Evolutionary conservation across 495 filamentous ascomycete genomes (phyloP), one percentile per base, ranked within the genome.

Genomic region (Glonium stellatum): DNA sequence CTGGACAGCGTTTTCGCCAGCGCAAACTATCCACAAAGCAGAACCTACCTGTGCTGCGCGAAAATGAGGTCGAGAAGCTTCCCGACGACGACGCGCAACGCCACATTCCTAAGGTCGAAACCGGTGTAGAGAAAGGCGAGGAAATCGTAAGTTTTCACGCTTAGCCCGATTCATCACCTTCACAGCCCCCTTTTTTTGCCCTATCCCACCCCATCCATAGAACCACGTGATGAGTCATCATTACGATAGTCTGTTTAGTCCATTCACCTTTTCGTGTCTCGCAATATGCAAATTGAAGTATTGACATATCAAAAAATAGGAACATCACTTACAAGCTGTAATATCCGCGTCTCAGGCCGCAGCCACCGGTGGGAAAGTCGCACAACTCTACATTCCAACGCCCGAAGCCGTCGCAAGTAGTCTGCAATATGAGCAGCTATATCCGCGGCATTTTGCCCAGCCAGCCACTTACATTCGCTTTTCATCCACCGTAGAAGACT

Each of bases 401-500:
- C 93, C 92, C 50, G 82, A 92, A 67, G 85, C 91, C 72, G 79
- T 86, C 62, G 73, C 77, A 67, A 89, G 86, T 69, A 80, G 79
- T 55, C 80, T 89, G 64, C 80, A 85, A 71, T 98, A 96, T 87
- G 89, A 92, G 67, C 79, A 86, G 61, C 82, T 96, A 54, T 97
- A 97, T 71, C 83, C 88, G 35, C 82, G 80, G 52, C 73, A 76
- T 47, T 95, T 91, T 75, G 80, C 82, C 69, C 85, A 93, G 69
- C 90, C 95, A 34, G 83, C 87, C 61, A 91, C 90, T 54, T 97
- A 97, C 75, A 96, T 97, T 69, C 89, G 93, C 70, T 98, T 95
- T 77, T 96, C 92, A 58, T 90, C 92, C 59, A 98, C 93, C 3
- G 95, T 98, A 51, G 93, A 98, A 76, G 93, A 98, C 71, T 92